These are phyloP conservation scores for Fusarium udum DNA, from an alignment of 2,329 filamentous ascomycete genomes.

Conservation along the genomic window DNA sequence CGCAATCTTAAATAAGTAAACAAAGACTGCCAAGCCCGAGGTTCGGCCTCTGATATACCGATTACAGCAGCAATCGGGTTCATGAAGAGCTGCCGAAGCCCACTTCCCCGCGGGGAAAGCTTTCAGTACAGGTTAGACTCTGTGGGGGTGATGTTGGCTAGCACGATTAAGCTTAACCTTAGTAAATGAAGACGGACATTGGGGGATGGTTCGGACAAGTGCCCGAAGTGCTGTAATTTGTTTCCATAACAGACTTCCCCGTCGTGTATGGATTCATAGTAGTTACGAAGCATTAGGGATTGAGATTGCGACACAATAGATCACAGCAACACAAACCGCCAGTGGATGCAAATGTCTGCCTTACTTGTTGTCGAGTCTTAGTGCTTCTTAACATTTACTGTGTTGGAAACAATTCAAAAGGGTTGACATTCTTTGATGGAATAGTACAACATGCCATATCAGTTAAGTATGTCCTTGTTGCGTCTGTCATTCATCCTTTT, in stretches of 20 bases:
- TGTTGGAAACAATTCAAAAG: no score
- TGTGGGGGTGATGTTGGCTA: not conserved
- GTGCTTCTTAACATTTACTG: not conserved
- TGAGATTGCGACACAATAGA: rapidly evolving
- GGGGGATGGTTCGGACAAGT: not conserved
- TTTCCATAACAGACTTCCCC: rapidly evolving
- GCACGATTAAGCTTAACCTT: conserved; percentile 12
- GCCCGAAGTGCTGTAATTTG: rapidly evolving
- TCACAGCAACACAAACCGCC: no score
- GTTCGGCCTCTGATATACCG: conserved; percentile 13
- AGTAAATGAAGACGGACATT: not conserved
- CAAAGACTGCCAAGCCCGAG: conserved; percentile 10
- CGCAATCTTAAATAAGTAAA: not conserved
- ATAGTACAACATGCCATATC: no score
- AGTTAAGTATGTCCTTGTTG: rapidly evolving
- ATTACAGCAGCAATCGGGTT: not conserved
- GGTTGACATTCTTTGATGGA: no score
- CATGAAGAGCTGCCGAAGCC: not conserved
- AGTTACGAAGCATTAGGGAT: rapidly evolving
- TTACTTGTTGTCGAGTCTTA: no score
- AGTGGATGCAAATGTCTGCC: no score
- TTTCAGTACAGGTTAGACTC: not conserved
- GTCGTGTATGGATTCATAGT: rapidly evolving
- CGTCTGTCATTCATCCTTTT: rapidly evolving
- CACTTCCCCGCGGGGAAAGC: conserved; percentile 5